Conservation (phyloP, 2,329 filamentous ascomycete genomes). For the Epicoccum nigrum region DNA sequence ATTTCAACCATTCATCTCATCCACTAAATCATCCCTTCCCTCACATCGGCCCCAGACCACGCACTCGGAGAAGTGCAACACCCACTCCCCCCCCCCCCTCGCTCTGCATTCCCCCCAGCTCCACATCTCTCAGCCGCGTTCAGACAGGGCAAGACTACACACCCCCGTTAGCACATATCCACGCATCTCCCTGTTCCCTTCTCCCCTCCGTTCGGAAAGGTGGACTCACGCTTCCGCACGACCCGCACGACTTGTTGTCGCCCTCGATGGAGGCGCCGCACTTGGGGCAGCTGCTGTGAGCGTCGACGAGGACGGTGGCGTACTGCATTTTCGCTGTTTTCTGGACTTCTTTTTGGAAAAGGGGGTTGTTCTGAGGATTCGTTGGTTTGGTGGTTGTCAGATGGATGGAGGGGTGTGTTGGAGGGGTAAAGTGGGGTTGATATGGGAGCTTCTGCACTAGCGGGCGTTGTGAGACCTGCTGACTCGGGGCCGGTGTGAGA, state of each 20-base stretch:
- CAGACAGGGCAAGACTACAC: slow-evolving; percentile 14
- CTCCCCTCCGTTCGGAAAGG: too few species aligned
- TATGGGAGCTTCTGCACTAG: slow-evolving; percentile 32
- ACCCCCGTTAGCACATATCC: background rate
- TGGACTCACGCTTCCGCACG: slow-evolving; percentile 46
- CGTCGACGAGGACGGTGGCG: slow-evolving; percentile 37
- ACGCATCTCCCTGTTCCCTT: too few species aligned
- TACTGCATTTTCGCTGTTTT: slow-evolving; percentile 35
- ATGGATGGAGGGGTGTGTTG: slow-evolving; percentile 4
- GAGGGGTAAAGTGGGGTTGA: slow-evolving; percentile 46
- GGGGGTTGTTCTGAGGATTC: background rate
- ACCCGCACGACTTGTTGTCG: slow-evolving; percentile 45
- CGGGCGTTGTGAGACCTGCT: slow-evolving; percentile 39
- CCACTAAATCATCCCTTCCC: too few species aligned
- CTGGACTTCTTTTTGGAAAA: too few species aligned
- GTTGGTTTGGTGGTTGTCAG: slow-evolving; percentile 17
- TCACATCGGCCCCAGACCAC: too few species aligned
- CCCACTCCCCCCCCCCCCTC: too few species aligned
- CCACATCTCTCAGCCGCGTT: too few species aligned
- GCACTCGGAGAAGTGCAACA: too few species aligned
- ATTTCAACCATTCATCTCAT: too few species aligned
- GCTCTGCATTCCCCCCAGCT: too few species aligned
- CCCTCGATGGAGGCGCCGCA: slow-evolving; percentile 43
- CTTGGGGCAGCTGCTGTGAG: slow-evolving; percentile 47
- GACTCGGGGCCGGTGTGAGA: slow-evolving; percentile 29